Percentiles rank a stretch among this genome's conserved stretches.
phyloP scores from a whole-genome alignment of 306 rosid genomes.

The Acacia crassicarpa region DNA sequence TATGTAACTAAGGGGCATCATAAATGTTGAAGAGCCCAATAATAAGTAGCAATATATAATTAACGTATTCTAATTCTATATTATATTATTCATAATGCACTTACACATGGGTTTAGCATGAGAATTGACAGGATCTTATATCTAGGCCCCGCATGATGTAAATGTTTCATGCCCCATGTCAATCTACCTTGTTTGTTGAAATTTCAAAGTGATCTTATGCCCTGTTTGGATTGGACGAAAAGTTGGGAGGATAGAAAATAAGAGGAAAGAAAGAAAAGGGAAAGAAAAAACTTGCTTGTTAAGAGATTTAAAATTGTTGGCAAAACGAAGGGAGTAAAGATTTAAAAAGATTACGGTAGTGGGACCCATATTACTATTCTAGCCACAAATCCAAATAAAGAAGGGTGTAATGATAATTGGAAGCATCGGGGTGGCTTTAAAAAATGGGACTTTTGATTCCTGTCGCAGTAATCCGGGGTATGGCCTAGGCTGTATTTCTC shows the following conservation, averaged over 20 bases:
- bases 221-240: too few relatives aligned
- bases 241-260: too few relatives aligned
- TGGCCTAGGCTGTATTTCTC: constrained; percentile 7
- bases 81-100: too few relatives aligned
- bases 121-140: not conserved
- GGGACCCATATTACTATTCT: not conserved
- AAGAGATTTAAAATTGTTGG: too few relatives aligned
- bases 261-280: too few relatives aligned
- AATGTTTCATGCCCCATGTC: not conserved
- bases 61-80: not conserved
- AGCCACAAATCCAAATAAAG: not conserved
- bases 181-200: not conserved
- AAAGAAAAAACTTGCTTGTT: too few relatives aligned
- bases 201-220: not conserved
- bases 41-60: too few relatives aligned
- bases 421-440: constrained; percentile 39
- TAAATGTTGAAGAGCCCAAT: too few relatives aligned
- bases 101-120: not conserved
- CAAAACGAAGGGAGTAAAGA: too few relatives aligned
- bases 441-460: constrained; percentile 29
- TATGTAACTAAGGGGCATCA: too few relatives aligned
- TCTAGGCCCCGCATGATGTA: not conserved
- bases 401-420: not conserved
- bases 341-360: too few relatives aligned
- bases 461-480: constrained; percentile 3